Base-by-base conservation (phyloP, 2,329 filamentous ascomycete species). In the Cercospora zeina region DNA sequence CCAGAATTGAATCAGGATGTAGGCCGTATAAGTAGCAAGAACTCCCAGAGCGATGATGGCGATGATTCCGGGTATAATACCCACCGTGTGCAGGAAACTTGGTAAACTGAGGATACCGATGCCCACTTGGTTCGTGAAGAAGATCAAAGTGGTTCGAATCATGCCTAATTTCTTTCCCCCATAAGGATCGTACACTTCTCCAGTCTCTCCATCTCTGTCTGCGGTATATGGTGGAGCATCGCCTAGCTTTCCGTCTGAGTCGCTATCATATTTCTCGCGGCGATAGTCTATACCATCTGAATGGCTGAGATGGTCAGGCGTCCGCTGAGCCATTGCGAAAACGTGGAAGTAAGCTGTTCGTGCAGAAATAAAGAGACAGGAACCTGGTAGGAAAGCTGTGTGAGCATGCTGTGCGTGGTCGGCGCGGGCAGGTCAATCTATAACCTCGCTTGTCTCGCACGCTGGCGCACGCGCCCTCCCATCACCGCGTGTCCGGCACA, bases 21-120 rank as follows among this genome's bases (percentile, higher is more conserved):
- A 59, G 5, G 57, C 57, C 1, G 81, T 83, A 67, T 82, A 84
- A 1, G 80, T 79, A 1, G 80, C 81, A 59, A 83, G 82, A 8
- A 77, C 68, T 33, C 81, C 81, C 8, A 83, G 76, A 67, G 82
- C 82, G 21, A 79, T 64, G 62, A 83, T 82, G 34, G 83, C 72
- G 49, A 82, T 72, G n/a, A 83, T 70, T 5, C 82, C 81, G 0
- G 82, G 82, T 1, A 83, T 79, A 53, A 83, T 74, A 21, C 82
- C 82, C 11, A 84, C 80, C 2, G 79, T 78, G 0, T 81, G 81
- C 3, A 83, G 72, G 19, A 79, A 81, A 4, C 79, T 81, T 0
- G 82, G 82, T 4, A 84, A 73, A 4, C 79, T 82, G 7, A 84
- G 77, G 78, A 83, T 83, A 61, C 82, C 82, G 60, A 70, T 72